phyloP scores from a whole-genome alignment of 306 rosid species.

The Biancaea sappan region DNA sequence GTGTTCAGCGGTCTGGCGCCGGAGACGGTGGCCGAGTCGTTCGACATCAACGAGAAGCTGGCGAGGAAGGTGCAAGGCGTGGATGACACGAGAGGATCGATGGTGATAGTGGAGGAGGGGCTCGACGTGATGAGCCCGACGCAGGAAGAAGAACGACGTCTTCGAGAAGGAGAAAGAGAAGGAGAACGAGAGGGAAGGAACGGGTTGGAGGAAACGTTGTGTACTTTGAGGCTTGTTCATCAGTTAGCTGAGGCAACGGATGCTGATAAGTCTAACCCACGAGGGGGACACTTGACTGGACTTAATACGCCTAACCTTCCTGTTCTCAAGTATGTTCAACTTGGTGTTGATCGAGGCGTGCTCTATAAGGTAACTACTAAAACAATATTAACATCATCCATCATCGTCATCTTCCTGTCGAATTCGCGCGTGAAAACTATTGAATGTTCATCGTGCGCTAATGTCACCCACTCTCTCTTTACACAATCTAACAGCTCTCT shows the following conservation, averaged over 20 bases:
- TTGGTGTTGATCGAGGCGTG: constrained; percentile 43
- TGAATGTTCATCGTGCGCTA: too few species aligned
- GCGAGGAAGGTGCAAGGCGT: constrained; percentile 17
- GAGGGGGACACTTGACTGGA: constrained; percentile 37
- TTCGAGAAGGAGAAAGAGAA: neutral
- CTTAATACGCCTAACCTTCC: constrained; percentile 39
- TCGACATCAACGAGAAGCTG: constrained; percentile 12
- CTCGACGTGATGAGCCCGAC: constrained; percentile 20
- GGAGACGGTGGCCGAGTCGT: constrained; percentile 19
- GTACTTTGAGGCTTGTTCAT: constrained; percentile 35
- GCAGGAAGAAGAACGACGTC: constrained; percentile 17
- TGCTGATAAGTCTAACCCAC: constrained; percentile 44
- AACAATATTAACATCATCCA: neutral
- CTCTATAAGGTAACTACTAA: constrained; percentile 31
- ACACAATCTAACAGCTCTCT: too few species aligned
- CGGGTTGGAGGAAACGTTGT: constrained; percentile 43
- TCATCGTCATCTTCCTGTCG: too few species aligned
- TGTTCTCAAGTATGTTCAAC: constrained; percentile 31
- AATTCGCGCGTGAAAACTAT: too few species aligned
- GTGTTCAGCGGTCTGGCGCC: constrained; percentile 33
- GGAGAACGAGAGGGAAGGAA: constrained; percentile 11
- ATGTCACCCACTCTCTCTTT: too few species aligned
- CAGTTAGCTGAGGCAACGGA: constrained; percentile 26
- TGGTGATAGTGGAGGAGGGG: constrained; percentile 27
- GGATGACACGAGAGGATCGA: constrained; percentile 34